Evolutionary conservation across 2,329 filamentous ascomycete genomes (phyloP).

Genomic region (Ophiostoma angusticollis): DNA sequence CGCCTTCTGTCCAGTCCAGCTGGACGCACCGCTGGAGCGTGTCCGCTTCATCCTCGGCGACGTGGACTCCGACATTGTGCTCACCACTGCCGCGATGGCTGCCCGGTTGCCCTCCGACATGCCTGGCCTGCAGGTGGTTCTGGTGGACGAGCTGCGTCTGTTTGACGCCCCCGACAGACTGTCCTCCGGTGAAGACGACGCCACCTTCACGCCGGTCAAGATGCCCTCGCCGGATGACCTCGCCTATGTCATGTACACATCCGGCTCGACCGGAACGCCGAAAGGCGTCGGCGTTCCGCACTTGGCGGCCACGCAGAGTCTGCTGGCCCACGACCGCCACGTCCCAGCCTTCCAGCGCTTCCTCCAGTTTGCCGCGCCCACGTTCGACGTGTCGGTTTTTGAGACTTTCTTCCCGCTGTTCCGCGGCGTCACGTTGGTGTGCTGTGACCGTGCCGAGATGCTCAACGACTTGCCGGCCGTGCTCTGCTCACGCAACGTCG

Average conservation of each 20-base stretch:
- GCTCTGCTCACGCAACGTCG: constrained; percentile 53
- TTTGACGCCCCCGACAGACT: neutral
- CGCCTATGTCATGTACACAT: constrained; percentile 91
- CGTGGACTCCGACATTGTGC: constrained; percentile 53
- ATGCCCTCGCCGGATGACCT: constrained; percentile 28
- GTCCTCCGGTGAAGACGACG: neutral
- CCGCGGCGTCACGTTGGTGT: constrained; percentile 59
- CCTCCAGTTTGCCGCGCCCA: constrained; percentile 82
- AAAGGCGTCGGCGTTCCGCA: constrained; percentile 83
- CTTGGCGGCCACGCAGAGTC: constrained; percentile 62
- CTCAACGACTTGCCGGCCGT: constrained; percentile 60
- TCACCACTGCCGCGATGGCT: constrained; percentile 44
- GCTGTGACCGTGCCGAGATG: constrained; percentile 55
- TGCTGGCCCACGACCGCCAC: constrained; percentile 67
- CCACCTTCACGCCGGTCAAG: neutral
- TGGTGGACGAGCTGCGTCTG: constrained; percentile 19
- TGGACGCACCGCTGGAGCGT: constrained; percentile 65
- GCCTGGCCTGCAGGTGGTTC: constrained; percentile 23
- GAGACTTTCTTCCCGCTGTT: constrained; percentile 85
- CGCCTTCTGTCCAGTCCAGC: constrained; percentile 73
- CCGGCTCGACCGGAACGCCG: constrained; percentile 75
- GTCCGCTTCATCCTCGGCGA: constrained; percentile 72
- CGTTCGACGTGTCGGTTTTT: constrained; percentile 90
- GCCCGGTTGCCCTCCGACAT: constrained; percentile 25
- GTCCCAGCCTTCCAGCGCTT: constrained; percentile 69